Conservation (phyloP, 108 stramenopile species). For the Nitzschia sp. region DNA sequence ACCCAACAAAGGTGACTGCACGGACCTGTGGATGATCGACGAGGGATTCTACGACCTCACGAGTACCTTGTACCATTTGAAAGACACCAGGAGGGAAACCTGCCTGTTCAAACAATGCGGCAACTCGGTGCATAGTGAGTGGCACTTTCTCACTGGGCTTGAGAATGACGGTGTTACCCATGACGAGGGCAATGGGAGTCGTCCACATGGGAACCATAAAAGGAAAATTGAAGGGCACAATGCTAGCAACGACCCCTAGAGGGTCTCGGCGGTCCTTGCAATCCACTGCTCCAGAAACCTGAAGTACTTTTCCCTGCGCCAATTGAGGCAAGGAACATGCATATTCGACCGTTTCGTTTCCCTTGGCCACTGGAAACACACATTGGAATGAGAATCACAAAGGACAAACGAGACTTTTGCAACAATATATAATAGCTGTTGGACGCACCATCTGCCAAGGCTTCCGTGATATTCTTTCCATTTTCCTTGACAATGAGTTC, state of each 20-base stretch:
- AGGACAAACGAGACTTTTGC: neutral
- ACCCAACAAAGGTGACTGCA: constrained; percentile 95
- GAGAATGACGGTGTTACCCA: constrained; percentile 87
- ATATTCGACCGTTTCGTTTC: constrained; percentile 97
- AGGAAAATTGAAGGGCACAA: constrained; percentile 87
- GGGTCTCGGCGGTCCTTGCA: constrained; percentile 87
- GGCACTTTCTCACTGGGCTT: constrained; percentile 94
- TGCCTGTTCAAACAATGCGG: constrained; percentile 61
- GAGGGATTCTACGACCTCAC: constrained; percentile 60
- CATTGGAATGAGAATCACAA: neutral
- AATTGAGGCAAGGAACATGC: constrained; percentile 91
- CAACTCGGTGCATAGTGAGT: constrained; percentile 70
- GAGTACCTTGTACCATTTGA: constrained; percentile 74
- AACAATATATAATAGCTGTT: neutral
- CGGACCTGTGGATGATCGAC: constrained; percentile 67
- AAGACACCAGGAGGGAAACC: constrained; percentile 88
- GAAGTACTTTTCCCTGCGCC: constrained; percentile 71
- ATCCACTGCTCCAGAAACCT: constrained; percentile 71
- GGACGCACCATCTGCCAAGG: constrained; percentile 69
- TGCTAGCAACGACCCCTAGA: constrained; percentile 88
- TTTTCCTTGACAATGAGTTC: constrained; percentile 89
- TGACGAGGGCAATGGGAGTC: constrained; percentile 88
- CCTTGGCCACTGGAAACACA: constrained; percentile 80
- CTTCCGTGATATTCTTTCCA: constrained; percentile 96
- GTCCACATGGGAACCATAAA: constrained; percentile 71